Base-by-base conservation (phyloP, 208 protist genomes). In the Crithidia bombi region DNA sequence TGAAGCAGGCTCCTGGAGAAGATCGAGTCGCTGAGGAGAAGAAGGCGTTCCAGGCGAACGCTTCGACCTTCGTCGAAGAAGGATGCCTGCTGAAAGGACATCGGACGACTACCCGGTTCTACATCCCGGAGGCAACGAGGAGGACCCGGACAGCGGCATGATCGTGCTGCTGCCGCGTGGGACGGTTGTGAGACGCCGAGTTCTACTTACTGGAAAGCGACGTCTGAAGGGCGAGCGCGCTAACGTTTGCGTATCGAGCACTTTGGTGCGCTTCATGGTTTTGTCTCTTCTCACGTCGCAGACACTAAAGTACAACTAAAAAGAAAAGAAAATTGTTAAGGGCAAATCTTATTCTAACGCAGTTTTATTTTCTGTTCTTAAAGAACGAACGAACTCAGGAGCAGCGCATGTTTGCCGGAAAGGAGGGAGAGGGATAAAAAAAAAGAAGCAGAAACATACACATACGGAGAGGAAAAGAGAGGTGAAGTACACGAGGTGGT, bases 21-120 rank as follows among this genome's bases (percentile, higher is more conserved):
- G 61, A 93, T 97, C 74, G 79, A 94, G 65, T 69, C 73, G 55
- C 78, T 25, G 87, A 88, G 32, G 90, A 82, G 50, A 94, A 93
- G 85, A 92, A 94, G 83, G 86, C 80, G 38, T 97, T 97, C 81
- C 86, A 95, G 89, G 64, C 83, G 50, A 93, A 89, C 63, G 92
- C 92, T 47, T 76, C 86, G 6, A 70, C 86, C 49, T 97, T 93
- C 65, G 90, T 95, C n/a, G 69, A 97, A 97, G 89, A 93, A 94
- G 79, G 87, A n/a, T n/a, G n/a, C n/a, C n/a, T 96, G 56, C 71
- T 96, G 43, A 94, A n/a, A 92, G 84, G 85, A 96, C 33, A 92
- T 97, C 70, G 86, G n/a, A 96, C 57, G 93, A 97, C 41, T 96
- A 93, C 81, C n/a, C 90, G 96, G 81, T 97, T 96, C 83, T 97